phyloP scores from a whole-genome alignment of 1,139 yeast genomes.

The Pichia sp. region DNA sequence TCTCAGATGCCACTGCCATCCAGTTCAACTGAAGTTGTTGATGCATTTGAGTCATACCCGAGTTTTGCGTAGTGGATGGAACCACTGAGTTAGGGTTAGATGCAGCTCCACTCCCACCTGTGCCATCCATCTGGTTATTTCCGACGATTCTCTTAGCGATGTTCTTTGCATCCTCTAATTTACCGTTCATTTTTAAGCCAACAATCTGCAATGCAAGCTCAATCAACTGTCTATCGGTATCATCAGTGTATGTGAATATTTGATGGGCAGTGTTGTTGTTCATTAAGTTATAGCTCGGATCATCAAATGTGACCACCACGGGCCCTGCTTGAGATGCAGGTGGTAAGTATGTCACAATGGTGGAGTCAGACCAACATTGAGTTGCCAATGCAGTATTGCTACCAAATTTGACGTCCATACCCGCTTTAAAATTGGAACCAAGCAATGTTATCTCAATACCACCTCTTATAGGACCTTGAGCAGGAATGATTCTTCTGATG shows the following conservation, averaged over 20 bases:
- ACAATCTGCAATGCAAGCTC: conserved; percentile 92
- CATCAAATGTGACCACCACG: conserved; percentile 74
- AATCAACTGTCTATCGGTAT: conserved; percentile 85
- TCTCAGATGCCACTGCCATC: conserved; percentile 34
- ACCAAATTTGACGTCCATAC: conserved; percentile 80
- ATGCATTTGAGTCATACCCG: conserved; percentile 18
- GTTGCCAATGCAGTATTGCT: conserved; percentile 76
- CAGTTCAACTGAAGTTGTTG: conserved; percentile 26
- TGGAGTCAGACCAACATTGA: conserved; percentile 93
- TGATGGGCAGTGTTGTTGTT: conserved; percentile 24
- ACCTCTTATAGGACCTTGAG: conserved; percentile 92
- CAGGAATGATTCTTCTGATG: conserved; percentile 83
- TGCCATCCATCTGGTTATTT: conserved; percentile 31
- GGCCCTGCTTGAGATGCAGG: conserved; percentile 88
- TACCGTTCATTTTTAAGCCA: conserved; percentile 92
- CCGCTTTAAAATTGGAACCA: conserved; percentile 81
- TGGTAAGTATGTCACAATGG: conserved; percentile 88
- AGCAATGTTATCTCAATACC: conserved; percentile 90
- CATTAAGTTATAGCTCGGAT: conserved; percentile 13
- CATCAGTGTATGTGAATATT: conserved; percentile 84
- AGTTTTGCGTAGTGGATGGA: conserved; percentile 1
- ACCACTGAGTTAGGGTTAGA: conserved; percentile 5
- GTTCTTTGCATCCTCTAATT: conserved; percentile 84
- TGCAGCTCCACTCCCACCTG: conserved; percentile 4
- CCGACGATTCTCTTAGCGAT: conserved; percentile 84